Conservation (phyloP, 257 asterid genomes). For the Solanum medicagineum region DNA sequence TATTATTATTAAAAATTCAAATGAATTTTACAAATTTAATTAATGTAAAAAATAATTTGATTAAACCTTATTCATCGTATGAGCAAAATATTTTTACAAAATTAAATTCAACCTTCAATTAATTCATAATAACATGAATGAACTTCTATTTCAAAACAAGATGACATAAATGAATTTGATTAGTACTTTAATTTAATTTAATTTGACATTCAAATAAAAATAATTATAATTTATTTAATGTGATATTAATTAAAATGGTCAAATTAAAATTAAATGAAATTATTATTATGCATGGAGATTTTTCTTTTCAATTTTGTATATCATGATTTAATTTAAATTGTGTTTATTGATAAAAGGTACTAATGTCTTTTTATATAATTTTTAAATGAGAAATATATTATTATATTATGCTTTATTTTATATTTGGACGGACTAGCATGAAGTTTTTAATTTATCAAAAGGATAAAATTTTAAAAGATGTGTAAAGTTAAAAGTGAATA, state of each 20-base stretch:
- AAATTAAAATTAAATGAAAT: background rate
- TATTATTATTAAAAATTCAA: no score
- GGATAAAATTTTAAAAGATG: no score
- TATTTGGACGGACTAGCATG: background rate
- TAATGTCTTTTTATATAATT: no score
- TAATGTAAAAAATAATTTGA: no score
- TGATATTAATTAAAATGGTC: background rate
- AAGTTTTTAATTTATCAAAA: no score
- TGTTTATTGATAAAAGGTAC: background rate
- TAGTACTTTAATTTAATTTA: background rate
- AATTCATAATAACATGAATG: no score
- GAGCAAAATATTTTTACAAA: no score
- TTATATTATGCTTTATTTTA: background rate
- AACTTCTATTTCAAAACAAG: no score
- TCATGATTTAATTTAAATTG: background rate
- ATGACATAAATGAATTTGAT: no score
- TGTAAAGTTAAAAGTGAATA: background rate
- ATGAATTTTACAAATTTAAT: no score
- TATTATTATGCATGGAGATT: background rate
- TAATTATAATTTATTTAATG: background rate
- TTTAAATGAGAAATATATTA: no score
- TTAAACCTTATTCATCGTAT: accelerated
- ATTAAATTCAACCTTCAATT: no score
- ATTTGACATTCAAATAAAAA: background rate
- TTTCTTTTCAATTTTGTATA: background rate